A percentile compares a stretch with the other conserved stretches of the same genome.
Evolutionary conservation across 2,329 filamentous ascomycete genomes (phyloP).

Genomic region (Dactylellina leptospora): DNA sequence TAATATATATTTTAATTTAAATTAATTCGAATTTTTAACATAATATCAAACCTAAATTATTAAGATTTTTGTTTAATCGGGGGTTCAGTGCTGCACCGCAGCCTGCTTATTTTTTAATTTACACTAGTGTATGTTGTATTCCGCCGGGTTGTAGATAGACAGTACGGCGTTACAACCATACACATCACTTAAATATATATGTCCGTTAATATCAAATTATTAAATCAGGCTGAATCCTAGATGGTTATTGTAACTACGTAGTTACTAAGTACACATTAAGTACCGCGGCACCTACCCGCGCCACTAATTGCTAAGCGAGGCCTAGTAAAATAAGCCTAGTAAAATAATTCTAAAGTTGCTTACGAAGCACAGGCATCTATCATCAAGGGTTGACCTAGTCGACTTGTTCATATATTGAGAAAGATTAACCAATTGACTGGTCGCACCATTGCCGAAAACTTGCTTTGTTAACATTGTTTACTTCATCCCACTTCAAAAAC

Average conservation of each 20-base stretch:
- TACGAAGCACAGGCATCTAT: background rate
- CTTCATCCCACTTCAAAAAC: background rate
- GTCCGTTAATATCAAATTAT: background rate
- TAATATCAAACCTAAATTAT: background rate
- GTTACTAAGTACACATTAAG: no score
- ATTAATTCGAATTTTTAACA: background rate
- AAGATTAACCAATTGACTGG: background rate
- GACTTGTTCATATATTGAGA: no score
- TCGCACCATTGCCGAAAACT: background rate
- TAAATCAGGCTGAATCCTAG: no score
- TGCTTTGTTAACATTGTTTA: background rate
- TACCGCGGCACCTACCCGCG: no score
- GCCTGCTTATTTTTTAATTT: no score
- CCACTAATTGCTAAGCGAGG: background rate
- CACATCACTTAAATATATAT: background rate
- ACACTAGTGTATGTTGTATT: no score
- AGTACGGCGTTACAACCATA: no score
- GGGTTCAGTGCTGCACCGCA: no score
- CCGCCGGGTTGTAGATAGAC: no score
- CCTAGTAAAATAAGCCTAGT: background rate
- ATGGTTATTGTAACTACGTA: no score
- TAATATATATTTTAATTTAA: background rate
- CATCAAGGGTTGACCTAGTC: no score
- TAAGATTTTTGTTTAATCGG: background rate
- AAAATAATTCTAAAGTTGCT: background rate